Percentiles rank a stretch among this genome's conserved stretches.
These are phyloP conservation scores for Zea mays DNA, from an alignment of 176 grass and related monocot species.

Conservation along the genomic window Zm-B73-REFERENCE-NAM-5.0 NC_050100.1:213784001-213784500, in stretches of 20 bases:
- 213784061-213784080: constrained; percentile 50
- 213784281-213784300: constrained; percentile 45
- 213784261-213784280: constrained; percentile 42
- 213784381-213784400: neutral
- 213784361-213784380: too few species aligned
- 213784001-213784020: constrained; percentile 23
- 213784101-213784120: constrained; percentile 45
- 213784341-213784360: neutral
- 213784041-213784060: constrained; percentile 9
- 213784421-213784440: neutral
- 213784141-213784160: constrained; percentile 42
- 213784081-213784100: constrained; percentile 25
- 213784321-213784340: constrained; percentile 29
- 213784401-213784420: neutral
- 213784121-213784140: constrained; percentile 39
- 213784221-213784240: constrained; percentile 21
- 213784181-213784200: neutral
- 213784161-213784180: constrained; percentile 24
- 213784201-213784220: constrained; percentile 45
- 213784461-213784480: constrained; percentile 13
- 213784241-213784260: constrained; percentile 62
- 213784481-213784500: neutral
- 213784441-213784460: neutral
- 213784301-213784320: constrained; percentile 41
- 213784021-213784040: constrained; percentile 6